These are phyloP conservation scores for Castanea crenata DNA, from an alignment of 306 rosid species.

Conservation along the genomic window DNA sequence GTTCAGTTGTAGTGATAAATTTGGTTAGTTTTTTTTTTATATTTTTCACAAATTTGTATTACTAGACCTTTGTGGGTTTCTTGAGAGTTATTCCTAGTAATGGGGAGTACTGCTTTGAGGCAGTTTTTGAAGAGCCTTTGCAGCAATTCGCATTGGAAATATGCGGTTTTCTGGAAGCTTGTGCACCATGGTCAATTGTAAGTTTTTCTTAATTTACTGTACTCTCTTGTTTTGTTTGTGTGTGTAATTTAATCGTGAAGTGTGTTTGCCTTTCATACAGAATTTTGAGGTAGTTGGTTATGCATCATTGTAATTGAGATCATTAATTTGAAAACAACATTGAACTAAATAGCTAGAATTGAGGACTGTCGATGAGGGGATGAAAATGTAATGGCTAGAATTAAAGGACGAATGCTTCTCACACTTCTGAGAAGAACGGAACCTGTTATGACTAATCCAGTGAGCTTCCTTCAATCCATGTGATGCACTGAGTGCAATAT, in stretches of 20 bases:
- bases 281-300: not conserved
- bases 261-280: not conserved
- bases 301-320: not conserved
- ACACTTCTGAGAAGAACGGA: not conserved
- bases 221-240: not conserved
- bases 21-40: conserved; percentile 6
- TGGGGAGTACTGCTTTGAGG: conserved; percentile 56
- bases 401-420: not conserved
- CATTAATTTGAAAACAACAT: not conserved
- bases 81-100: conserved; percentile 23
- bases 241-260: not conserved
- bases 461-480: not conserved
- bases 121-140: conserved; percentile 70
- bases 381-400: no score
- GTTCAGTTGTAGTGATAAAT: conserved; percentile 18
- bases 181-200: conserved; percentile 36
- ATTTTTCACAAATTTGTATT: not conserved
- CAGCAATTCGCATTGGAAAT: conserved; percentile 64
- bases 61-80: conserved; percentile 11
- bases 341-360: not conserved
- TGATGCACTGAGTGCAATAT: no score
- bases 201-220: not conserved
- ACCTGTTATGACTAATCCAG: not conserved
- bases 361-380: no score
- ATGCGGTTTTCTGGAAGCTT: conserved; percentile 96